Base-by-base conservation (phyloP, 2,329 filamentous ascomycete genomes). In the Arthrobotrys entomopaga region DNA sequence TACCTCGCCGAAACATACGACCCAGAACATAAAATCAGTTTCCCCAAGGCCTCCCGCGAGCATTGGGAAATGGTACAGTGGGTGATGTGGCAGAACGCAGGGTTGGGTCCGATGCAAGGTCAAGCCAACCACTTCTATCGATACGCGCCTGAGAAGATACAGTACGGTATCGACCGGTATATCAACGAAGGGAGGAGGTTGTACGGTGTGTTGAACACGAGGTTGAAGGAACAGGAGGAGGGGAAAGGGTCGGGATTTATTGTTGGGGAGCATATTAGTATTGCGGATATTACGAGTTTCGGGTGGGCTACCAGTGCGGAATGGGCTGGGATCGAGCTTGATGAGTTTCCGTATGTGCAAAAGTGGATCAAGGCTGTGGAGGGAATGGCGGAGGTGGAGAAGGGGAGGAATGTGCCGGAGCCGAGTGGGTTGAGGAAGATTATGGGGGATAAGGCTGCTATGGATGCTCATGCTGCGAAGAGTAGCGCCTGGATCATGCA, bases 1-100 rank as follows among this genome's bases (percentile, higher is more conserved):
- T 96, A 97, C 81, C 86, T 97, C 4, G 88, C 90, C 16, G 90
- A 93, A 60, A 87, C 88, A 72, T 96, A 96, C 81, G 92, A 96
- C 81, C 86, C 85, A 26, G 90, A 93, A 61, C 84, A 95, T 84
- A 94, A 92, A 83, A 87, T 97, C 72, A 92, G 89, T 50, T 97
- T 91, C 80, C 90, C 92, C 0, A 82, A 82, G 20, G 92, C 88
- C 11, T 87, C 87, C 5, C 84, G 88, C 53, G 92, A 97, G 82
- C 87, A 89, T 81, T 92, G 90, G 82, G 91, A 96, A 81, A 86
- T 88, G 80, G 91, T 88, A 79, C 93, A 87, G 82, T 97, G 92
- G 91, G 80, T 88, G 0, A 88, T 88, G 81, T 92, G 89, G 85
- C 88, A 93, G 82, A 94, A 93, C 82, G 90, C 89, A 1, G 91